A percentile compares a stretch with the other conserved stretches of the same genome.
Conservation (phyloP, 139 green algal genomes). For the Coelastrella sp. region DNA sequence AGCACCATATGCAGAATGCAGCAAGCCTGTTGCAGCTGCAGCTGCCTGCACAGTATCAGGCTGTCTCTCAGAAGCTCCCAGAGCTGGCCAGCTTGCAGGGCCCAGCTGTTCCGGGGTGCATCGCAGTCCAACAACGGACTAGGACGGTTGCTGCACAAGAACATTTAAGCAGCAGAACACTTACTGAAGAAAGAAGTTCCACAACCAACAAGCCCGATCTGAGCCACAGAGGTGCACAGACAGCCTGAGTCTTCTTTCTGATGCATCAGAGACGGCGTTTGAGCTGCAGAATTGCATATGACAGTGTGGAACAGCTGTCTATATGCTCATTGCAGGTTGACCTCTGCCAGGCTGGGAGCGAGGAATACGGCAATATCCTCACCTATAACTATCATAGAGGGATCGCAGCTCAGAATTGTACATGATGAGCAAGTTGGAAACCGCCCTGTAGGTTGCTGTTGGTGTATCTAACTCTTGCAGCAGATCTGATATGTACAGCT, state of each 20-base stretch:
- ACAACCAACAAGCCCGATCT: too few relatives aligned
- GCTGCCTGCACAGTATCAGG: slow-evolving; percentile 50
- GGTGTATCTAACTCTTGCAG: slow-evolving; percentile 51
- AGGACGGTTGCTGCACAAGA: neutral
- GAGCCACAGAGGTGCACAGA: too few relatives aligned
- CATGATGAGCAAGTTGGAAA: slow-evolving; percentile 68
- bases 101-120: slow-evolving; percentile 17
- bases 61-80: slow-evolving; percentile 71
- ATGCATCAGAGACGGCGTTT: too few relatives aligned
- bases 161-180: neutral
- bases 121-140: neutral
- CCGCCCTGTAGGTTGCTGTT: slow-evolving; percentile 20
- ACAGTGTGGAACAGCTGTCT: too few relatives aligned
- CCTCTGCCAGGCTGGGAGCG: too few relatives aligned
- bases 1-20: slow-evolving; percentile 33
- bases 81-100: slow-evolving; percentile 58
- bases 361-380: neutral
- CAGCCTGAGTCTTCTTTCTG: too few relatives aligned
- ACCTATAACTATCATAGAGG: slow-evolving; percentile 78
- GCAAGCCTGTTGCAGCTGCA: slow-evolving; percentile 45
- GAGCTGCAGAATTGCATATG: too few relatives aligned
- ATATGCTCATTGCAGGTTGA: too few relatives aligned
- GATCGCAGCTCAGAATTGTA: slow-evolving; percentile 73
- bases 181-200: neutral
- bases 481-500: slow-evolving; percentile 69